phyloP scores from a whole-genome alignment of 371 early-diverging fungal genomes.

The Chytridium lagenaria region DNA sequence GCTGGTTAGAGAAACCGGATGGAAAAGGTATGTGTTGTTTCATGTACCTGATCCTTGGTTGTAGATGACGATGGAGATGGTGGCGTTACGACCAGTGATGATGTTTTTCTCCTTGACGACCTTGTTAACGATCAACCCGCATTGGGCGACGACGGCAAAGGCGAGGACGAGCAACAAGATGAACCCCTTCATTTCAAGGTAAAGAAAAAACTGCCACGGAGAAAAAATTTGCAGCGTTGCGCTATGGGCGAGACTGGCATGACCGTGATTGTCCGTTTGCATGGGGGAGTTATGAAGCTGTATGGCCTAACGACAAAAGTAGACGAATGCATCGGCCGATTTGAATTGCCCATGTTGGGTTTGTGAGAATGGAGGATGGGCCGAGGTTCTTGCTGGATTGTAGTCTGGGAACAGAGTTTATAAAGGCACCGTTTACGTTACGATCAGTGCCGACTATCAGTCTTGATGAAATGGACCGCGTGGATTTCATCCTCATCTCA shows the following conservation, averaged over 20 bases:
- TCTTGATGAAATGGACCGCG: constrained; percentile 13
- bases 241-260: too few species aligned
- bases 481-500: constrained; percentile 81
- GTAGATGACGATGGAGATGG: constrained; percentile 28
- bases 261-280: too few species aligned
- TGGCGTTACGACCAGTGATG: constrained; percentile 23
- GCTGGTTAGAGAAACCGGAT: neutral
- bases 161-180: neutral
- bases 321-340: neutral
- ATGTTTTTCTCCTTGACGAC: constrained; percentile 23
- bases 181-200: neutral
- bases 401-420: neutral
- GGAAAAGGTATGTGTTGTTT: neutral
- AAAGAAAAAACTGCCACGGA: neutral
- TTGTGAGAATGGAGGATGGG: neutral
- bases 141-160: neutral
- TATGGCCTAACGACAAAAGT: too few species aligned
- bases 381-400: constrained; percentile 3
- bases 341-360: neutral
- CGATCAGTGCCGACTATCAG: constrained; percentile 1
- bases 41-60: constrained; percentile 25
- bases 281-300: too few species aligned
- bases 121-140: constrained; percentile 35
- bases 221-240: too few species aligned
- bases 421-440: neutral